Percentiles rank a stretch among this genome's conserved stretches.
Conservation (phyloP, 179 eudicot species). For the Beta lomatogona region DNA sequence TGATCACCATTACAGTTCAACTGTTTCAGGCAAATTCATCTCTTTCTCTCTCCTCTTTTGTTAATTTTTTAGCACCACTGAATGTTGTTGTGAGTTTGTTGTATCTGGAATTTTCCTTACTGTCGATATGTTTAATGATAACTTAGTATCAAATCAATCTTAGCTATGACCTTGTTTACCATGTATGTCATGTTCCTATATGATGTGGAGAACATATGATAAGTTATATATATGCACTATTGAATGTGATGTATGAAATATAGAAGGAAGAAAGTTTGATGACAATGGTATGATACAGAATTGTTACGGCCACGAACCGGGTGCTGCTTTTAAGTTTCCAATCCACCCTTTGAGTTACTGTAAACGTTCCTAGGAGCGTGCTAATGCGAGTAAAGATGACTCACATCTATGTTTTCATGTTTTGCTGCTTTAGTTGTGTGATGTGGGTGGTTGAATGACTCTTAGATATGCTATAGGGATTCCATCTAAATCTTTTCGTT, state of each 20-base stretch:
- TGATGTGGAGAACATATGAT: no score
- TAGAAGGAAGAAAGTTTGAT: neutral
- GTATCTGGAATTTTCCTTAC: neutral
- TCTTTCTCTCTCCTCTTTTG: neutral
- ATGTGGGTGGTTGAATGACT: neutral
- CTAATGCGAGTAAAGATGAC: neutral
- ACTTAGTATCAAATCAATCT: neutral
- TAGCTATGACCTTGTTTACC: neutral
- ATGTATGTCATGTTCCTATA: no score
- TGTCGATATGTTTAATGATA: neutral
- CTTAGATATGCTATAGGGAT: conserved; percentile 6
- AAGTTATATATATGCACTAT: no score
- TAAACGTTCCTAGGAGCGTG: neutral
- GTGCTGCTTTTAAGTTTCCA: neutral
- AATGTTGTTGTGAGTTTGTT: no score
- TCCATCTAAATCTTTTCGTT: neutral
- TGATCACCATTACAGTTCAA: conserved; percentile 26
- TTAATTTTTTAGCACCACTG: neutral
- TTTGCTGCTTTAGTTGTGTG: neutral
- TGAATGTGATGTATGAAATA: conserved; percentile 13
- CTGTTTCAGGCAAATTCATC: conserved; percentile 29
- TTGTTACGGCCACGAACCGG: neutral
- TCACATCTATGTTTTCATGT: neutral
- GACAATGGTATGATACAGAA: neutral
- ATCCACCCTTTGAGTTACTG: neutral